Percentiles rank a stretch among this genome's conserved stretches.
Conservation (phyloP, 2,329 filamentous ascomycete genomes). For the Cytospora leucostoma region DNA sequence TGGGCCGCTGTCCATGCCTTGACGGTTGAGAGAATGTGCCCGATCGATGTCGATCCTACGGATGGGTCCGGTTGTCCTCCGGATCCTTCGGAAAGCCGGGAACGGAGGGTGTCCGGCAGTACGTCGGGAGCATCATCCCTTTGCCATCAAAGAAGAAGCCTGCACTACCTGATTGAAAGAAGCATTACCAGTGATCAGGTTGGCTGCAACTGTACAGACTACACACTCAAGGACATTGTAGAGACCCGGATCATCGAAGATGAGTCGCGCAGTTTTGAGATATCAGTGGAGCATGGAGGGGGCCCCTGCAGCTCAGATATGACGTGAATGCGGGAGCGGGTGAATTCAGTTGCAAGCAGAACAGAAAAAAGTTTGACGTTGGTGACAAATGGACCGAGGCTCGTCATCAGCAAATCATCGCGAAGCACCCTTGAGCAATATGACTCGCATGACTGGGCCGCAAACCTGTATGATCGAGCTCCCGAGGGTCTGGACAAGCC, state of each 20-base stretch:
- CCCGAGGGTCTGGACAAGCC: background rate
- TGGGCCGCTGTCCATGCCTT: background rate
- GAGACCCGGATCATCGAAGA: constrained; percentile 4
- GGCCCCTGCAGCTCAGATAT: constrained; percentile 19
- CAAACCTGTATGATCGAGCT: background rate
- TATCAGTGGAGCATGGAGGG: constrained; percentile 6
- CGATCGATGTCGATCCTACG: constrained; percentile 19
- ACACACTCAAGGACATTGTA: background rate
- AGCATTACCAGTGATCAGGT: background rate
- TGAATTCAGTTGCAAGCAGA: background rate
- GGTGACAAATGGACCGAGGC: constrained; percentile 5
- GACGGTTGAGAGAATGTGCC: constrained; percentile 10
- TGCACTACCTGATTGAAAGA: background rate
- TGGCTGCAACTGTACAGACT: background rate
- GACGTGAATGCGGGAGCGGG: constrained; percentile 19
- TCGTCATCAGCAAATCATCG: constrained; percentile 15
- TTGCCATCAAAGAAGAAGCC: background rate
- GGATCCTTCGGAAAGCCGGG: constrained; percentile 11
- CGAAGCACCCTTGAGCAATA: constrained; percentile 8
- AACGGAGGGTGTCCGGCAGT: background rate
- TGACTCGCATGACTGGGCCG: constrained; percentile 10
- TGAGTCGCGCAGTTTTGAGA: constrained; percentile 12
- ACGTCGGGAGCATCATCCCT: background rate
- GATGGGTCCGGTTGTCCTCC: constrained; percentile 8
- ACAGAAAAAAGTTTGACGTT: constrained; percentile 15